Evolutionary conservation across 805 yeast species (phyloP).

Genomic region (Nakazawaea holstii): DNA sequence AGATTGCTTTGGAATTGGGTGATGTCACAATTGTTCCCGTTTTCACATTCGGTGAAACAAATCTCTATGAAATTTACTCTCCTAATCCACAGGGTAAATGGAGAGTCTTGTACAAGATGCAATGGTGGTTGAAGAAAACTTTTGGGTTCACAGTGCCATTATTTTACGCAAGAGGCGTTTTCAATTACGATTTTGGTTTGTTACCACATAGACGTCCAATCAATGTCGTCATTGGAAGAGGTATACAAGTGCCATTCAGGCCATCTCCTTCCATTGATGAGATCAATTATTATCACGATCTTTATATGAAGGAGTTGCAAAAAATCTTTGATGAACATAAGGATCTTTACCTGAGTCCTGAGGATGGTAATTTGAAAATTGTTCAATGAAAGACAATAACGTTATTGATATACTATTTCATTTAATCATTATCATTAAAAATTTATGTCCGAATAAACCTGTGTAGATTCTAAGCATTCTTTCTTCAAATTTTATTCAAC

Average conservation of each 20-base stretch:
- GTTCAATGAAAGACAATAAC: slow-evolving; percentile 1
- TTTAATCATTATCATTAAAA: not conserved
- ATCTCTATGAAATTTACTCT: slow-evolving; percentile 38
- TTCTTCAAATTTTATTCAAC: too few relatives aligned
- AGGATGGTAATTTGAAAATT: slow-evolving; percentile 2
- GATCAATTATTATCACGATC: slow-evolving; percentile 64
- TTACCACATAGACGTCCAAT: slow-evolving; percentile 82
- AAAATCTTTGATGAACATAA: slow-evolving; percentile 65
- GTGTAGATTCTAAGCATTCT: too few relatives aligned
- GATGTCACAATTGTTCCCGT: slow-evolving; percentile 81
- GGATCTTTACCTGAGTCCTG: slow-evolving; percentile 29
- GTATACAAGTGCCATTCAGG: slow-evolving; percentile 51
- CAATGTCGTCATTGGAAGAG: slow-evolving; percentile 67
- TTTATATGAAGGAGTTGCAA: slow-evolving; percentile 61
- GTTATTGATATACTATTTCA: not conserved
- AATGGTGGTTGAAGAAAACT: slow-evolving; percentile 62
- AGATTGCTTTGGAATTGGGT: slow-evolving; percentile 75
- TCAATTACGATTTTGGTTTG: slow-evolving; percentile 88
- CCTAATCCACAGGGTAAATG: slow-evolving; percentile 29
- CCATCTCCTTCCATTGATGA: slow-evolving; percentile 37
- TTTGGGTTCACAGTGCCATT: slow-evolving; percentile 87
- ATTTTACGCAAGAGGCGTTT: slow-evolving; percentile 87
- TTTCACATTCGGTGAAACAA: slow-evolving; percentile 86
- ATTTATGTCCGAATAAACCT: too few relatives aligned
- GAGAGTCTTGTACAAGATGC: slow-evolving; percentile 45